Conservation (phyloP, 768 basidiomycete species). For the Gyrodon lividus region DNA sequence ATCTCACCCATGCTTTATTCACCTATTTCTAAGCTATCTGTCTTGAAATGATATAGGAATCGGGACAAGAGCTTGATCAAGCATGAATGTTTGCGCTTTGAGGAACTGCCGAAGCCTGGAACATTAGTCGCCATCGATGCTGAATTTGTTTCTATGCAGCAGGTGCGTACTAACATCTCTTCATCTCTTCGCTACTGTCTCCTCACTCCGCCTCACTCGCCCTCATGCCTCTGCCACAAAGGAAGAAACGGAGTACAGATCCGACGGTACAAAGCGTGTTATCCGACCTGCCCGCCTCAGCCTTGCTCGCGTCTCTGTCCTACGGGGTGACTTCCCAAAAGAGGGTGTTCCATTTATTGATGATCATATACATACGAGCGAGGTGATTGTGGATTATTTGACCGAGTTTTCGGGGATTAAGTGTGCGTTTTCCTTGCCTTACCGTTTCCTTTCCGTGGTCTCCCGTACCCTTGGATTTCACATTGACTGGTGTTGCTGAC, state of each 20-base stretch:
- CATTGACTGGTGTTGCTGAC: slow-evolving; percentile 1
- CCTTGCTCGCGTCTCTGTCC: slow-evolving; percentile 90
- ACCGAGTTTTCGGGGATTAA: slow-evolving; percentile 97
- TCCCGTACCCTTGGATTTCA: background rate
- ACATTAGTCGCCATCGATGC: slow-evolving; percentile 94
- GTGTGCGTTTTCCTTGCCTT: slow-evolving; percentile 50
- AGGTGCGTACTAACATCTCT: slow-evolving; percentile 50
- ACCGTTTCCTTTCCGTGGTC: background rate
- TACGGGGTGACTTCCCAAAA: slow-evolving; percentile 80
- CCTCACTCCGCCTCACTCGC: background rate
- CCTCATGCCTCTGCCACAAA: slow-evolving; percentile 28
- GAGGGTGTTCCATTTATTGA: slow-evolving; percentile 93
- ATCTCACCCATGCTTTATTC: background rate
- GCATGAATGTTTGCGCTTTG: slow-evolving; percentile 67
- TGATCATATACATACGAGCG: slow-evolving; percentile 96
- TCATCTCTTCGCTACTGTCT: background rate
- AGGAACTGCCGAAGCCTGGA: slow-evolving; percentile 83
- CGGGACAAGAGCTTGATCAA: slow-evolving; percentile 72
- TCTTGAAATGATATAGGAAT: slow-evolving; percentile 48
- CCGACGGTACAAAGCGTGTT: slow-evolving; percentile 92
- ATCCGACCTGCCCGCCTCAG: slow-evolving; percentile 89
- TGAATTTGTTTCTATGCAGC: slow-evolving; percentile 96
- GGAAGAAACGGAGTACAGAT: slow-evolving; percentile 95
- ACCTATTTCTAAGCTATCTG: background rate
- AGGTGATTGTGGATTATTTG: slow-evolving; percentile 92